Evolutionary conservation across 2,329 filamentous ascomycete genomes (phyloP), one percentile per base, ranked within the genome.

Genomic region (Stagonosporopsis tanaceti): DNA sequence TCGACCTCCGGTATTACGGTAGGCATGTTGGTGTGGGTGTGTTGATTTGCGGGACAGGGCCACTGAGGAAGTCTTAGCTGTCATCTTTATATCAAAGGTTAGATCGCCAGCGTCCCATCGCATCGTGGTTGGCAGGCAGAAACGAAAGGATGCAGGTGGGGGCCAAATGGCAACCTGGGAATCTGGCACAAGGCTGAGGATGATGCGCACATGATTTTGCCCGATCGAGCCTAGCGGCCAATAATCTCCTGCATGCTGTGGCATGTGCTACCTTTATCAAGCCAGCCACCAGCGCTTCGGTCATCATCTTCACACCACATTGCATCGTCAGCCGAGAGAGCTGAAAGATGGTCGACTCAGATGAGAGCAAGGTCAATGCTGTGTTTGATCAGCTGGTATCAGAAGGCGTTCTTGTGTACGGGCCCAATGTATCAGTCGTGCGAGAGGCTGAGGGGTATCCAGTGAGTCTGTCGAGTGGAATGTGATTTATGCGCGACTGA

Each of bases 301-400:
- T 39, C 30, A 37, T 25, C 15, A 17, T 28, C 17, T 14, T 34
- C 35, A 54, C 38, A 39, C 45, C 28, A 47, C 22, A 24, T 22
- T 14, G 8, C 34, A 17, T 50, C 27, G 11, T 15, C 35, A 25
- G 17, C 9, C 15, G 6, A 20, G 9, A 52, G 39, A 32, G 8
- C 20, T 12, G 7, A 25, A 32, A 22, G 3, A 67, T 69, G 66
- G 44, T 45, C 25, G 27, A 48, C 9, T 12, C 62, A 24, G 57
- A 59, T 7, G 63, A 69, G 42, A 47, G 56, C 6, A 47, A 51
- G 1, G 57, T 73, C 2, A 51, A 59, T 24, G 45, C 56, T 8
- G 55, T 47, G 0, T 74, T 73, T 41, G 71, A 74, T 40, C 20
- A 63, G 27, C 62, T 74, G 5, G 70, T 68, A 0, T 50, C 59